Conservation (phyloP, 306 rosid genomes). For the Amphicarpaea edgeworthii region DNA sequence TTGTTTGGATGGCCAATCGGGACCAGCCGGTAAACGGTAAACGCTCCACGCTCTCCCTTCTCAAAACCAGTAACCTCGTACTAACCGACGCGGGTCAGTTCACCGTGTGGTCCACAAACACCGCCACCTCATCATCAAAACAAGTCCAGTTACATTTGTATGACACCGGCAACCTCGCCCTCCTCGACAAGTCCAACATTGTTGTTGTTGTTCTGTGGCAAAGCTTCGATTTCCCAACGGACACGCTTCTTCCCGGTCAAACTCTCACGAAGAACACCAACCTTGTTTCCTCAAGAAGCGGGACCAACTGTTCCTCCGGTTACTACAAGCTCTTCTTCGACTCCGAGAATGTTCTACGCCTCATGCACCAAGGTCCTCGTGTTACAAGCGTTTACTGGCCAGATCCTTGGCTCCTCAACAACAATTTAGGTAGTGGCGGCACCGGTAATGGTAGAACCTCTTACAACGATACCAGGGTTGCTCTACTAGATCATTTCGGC, state of each 20-base stretch:
- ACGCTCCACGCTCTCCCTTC: conserved; percentile 27
- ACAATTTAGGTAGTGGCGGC: conserved; percentile 3
- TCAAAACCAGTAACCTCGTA: conserved; percentile 20
- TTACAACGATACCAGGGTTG: conserved; percentile 21
- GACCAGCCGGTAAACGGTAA: conserved; percentile 29
- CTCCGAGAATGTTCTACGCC: conserved; percentile 21
- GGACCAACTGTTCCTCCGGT: conserved; percentile 8
- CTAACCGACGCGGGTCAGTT: conserved; percentile 1
- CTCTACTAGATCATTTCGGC: background rate
- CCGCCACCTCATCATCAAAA: background rate
- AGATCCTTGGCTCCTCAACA: conserved; percentile 8
- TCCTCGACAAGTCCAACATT: background rate
- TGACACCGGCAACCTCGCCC: conserved; percentile 23
- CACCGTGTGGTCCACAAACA: conserved; percentile 11
- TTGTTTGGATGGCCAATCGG: conserved; percentile 40
- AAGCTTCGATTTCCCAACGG: conserved; percentile 38
- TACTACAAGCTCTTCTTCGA: conserved; percentile 37
- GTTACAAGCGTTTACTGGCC: conserved; percentile 37
- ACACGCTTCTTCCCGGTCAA: conserved; percentile 33
- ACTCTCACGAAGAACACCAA: background rate
- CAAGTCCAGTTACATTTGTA: background rate
- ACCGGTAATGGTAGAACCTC: conserved; percentile 3
- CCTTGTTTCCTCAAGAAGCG: conserved; percentile 25
- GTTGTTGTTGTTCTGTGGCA: background rate
- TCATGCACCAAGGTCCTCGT: background rate